A percentile compares a stretch with the other conserved stretches of the same genome.
Evolutionary conservation across 345 rosid genomes (phyloP).

Genomic region (Salix udensis): DNA sequence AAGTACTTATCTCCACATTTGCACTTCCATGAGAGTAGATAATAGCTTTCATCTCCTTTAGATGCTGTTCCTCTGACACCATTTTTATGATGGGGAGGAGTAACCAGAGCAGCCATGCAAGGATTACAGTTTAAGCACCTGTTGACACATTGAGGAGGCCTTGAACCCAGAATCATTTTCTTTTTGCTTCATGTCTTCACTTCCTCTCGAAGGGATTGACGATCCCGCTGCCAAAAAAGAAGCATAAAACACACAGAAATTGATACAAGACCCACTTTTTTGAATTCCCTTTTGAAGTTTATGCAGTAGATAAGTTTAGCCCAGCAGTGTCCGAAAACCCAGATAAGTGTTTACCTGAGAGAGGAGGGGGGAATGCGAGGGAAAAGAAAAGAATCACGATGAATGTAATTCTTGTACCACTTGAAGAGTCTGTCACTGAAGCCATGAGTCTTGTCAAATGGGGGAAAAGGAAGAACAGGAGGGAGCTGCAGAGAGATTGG

Average conservation of each 20-base stretch:
- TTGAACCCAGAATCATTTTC: slow-evolving; percentile 59
- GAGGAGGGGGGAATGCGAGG: not conserved
- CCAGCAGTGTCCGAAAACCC: not conserved
- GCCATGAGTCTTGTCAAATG: slow-evolving; percentile 9
- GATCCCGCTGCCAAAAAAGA: slow-evolving; percentile 12
- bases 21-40: slow-evolving; percentile 68
- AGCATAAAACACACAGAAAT: not conserved
- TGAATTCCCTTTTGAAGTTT: not conserved
- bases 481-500: not conserved
- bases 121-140: slow-evolving; percentile 63
- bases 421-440: not conserved
- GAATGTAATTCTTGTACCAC: not conserved
- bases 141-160: slow-evolving; percentile 62
- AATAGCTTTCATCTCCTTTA: slow-evolving; percentile 34
- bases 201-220: not conserved
- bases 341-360: slow-evolving; percentile 8
- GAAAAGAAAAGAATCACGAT: not conserved
- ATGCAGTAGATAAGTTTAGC: no score
- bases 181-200: slow-evolving; percentile 15
- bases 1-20: slow-evolving; percentile 52
- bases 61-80: not conserved
- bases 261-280: not conserved
- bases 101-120: slow-evolving; percentile 55
- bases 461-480: not conserved
- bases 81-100: slow-evolving; percentile 22